Evolutionary conservation across 2,329 filamentous ascomycete genomes (phyloP).

Genomic region (Plenodomus lindquistii): DNA sequence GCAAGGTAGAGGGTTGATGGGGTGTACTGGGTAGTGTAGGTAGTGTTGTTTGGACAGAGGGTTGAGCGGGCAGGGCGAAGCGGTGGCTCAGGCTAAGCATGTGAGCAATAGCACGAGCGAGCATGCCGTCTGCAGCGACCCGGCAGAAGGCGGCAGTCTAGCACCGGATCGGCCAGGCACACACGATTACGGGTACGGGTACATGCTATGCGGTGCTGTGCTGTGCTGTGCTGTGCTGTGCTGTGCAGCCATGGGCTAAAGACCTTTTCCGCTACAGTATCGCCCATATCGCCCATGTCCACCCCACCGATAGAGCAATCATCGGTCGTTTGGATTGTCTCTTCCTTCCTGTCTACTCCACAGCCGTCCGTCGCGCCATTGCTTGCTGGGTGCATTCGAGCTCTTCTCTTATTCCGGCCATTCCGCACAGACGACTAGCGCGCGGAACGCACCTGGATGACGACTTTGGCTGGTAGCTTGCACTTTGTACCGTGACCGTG

Average conservation of each 20-base stretch:
- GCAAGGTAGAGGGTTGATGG: slow-evolving; percentile 1
- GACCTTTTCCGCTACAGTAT: neutral
- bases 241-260: neutral
- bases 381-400: neutral
- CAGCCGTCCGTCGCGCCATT: neutral
- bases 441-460: slow-evolving; percentile 19
- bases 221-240: too few species aligned
- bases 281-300: neutral
- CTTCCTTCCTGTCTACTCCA: neutral
- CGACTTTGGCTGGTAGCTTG: slow-evolving; percentile 17
- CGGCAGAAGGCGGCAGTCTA: neutral
- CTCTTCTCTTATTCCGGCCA: slow-evolving; percentile 4
- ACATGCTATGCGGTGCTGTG: too few species aligned
- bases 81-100: neutral
- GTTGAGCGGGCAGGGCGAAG: neutral
- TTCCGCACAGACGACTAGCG: slow-evolving; percentile 13
- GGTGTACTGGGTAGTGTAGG: neutral
- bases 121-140: neutral
- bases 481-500: slow-evolving; percentile 1
- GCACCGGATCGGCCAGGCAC: too few species aligned
- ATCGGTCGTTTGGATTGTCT: neutral
- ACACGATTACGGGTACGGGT: too few species aligned
- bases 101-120: too few species aligned
- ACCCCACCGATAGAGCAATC: neutral
- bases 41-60: neutral